These are phyloP conservation scores for Penicillium corylophilum DNA, from an alignment of 2,329 filamentous ascomycete genomes.

Conservation along the genomic window DNA sequence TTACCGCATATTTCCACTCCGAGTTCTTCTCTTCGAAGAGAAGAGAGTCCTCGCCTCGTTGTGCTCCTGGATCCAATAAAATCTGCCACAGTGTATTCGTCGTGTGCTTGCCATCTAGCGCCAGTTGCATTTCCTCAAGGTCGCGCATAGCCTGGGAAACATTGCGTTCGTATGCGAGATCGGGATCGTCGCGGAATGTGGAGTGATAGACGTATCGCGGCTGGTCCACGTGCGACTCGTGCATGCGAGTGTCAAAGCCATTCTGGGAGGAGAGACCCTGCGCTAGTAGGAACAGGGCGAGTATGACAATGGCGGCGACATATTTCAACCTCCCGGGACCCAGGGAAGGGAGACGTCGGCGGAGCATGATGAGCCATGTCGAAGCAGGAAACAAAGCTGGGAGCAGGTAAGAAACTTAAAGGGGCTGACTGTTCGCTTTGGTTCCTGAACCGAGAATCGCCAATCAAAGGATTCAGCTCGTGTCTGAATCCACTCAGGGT, in stretches of 20 bases:
- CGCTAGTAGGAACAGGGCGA: conserved; percentile 8
- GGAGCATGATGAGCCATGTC: conserved; percentile 10
- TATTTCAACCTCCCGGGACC: conserved; percentile 7
- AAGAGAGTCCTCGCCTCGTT: conserved; percentile 27
- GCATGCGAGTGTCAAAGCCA: conserved; percentile 1
- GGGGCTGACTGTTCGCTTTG: neutral
- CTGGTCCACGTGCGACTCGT: neutral
- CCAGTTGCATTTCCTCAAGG: conserved; percentile 21
- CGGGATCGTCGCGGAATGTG: conserved; percentile 27
- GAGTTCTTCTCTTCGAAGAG: conserved; percentile 27
- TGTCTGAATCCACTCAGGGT: neutral
- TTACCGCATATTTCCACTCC: conserved; percentile 31
- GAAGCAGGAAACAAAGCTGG: neutral
- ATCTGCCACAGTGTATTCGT: conserved; percentile 35
- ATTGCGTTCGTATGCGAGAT: conserved; percentile 28
- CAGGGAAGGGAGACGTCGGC: conserved; percentile 1
- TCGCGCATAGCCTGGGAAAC: conserved; percentile 22
- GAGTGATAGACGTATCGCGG: conserved; percentile 32
- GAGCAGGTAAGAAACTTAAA: neutral
- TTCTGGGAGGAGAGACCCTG: conserved; percentile 10
- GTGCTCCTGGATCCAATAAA: conserved; percentile 11
- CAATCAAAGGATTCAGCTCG: neutral
- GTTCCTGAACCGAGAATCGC: neutral
- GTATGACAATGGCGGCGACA: conserved; percentile 4
- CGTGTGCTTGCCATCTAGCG: conserved; percentile 7